Evolutionary conservation across 768 basidiomycete species (phyloP).

Genomic region (Suillus cothurnatus): DNA sequence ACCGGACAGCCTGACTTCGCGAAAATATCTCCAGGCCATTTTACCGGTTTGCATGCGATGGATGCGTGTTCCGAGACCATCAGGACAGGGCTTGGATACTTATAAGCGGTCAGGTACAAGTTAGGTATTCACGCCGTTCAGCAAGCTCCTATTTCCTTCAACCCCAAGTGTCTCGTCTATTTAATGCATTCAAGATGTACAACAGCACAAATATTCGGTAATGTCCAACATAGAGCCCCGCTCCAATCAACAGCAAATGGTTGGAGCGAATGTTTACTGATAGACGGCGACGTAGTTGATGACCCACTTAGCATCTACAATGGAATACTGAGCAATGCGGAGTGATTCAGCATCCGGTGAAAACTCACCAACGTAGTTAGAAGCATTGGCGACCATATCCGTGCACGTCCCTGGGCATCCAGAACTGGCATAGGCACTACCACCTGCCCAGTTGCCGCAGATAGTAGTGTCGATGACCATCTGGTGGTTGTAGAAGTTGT

Average conservation of each 20-base stretch:
- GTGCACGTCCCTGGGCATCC: constrained; percentile 47
- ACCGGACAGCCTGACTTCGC: too few relatives aligned
- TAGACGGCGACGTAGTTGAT: constrained; percentile 61
- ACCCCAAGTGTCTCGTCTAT: neutral
- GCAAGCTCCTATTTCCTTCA: neutral
- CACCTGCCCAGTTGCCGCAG: constrained; percentile 34
- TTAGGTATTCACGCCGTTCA: neutral
- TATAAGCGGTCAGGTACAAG: too few relatives aligned
- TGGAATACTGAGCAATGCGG: neutral
- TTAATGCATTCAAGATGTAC: neutral
- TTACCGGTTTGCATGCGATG: too few relatives aligned
- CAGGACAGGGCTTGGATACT: too few relatives aligned
- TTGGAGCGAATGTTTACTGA: constrained; percentile 24
- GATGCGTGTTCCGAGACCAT: too few relatives aligned
- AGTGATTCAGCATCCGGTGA: constrained; percentile 25
- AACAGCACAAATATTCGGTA: neutral
- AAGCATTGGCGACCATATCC: constrained; percentile 52
- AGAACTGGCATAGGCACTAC: constrained; percentile 24
- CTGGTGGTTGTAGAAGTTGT: constrained; percentile 56
- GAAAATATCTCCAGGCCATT: too few relatives aligned
- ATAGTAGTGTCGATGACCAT: constrained; percentile 44
- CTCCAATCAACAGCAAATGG: neutral
- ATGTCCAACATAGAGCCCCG: neutral
- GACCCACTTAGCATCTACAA: constrained; percentile 54
- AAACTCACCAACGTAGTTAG: constrained; percentile 50